Conservation (phyloP, 2,329 filamentous ascomycete genomes). For the Didymella exigua region DNA sequence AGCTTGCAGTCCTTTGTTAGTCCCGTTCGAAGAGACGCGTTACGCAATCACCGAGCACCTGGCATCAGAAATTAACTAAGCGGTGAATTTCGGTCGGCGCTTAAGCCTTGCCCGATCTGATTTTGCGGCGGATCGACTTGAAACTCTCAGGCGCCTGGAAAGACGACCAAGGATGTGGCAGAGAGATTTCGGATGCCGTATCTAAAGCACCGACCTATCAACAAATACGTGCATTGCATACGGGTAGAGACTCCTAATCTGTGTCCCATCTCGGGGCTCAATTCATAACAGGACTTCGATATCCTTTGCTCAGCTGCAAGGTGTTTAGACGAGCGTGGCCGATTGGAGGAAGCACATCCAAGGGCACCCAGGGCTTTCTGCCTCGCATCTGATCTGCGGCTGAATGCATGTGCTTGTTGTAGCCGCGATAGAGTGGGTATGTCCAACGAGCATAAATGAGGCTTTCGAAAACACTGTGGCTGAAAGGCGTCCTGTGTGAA, state of each 20-base stretch:
- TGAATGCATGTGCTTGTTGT: conserved; percentile 11
- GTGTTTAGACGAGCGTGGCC: not conserved
- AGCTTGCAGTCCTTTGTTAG: conserved; percentile 23
- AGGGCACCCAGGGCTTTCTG: not conserved
- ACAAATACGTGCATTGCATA: not conserved
- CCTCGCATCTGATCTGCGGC: conserved; percentile 13
- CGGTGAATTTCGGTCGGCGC: conserved; percentile 29
- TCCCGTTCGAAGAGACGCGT: conserved; percentile 30
- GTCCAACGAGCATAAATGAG: conserved; percentile 1
- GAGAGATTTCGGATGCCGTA: conserved; percentile 34
- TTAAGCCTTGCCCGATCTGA: conserved; percentile 39
- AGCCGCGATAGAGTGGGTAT: conserved; percentile 2
- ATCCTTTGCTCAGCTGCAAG: not conserved
- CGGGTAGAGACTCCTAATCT: not conserved
- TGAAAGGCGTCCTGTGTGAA: conserved; percentile 5
- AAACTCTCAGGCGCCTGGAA: conserved; percentile 41
- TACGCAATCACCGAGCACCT: conserved; percentile 50
- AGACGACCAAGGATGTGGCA: conserved; percentile 40
- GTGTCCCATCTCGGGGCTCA: not conserved
- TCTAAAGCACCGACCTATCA: conserved; percentile 35
- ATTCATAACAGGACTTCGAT: not conserved
- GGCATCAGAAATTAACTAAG: conserved; percentile 28
- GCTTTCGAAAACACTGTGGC: conserved; percentile 4
- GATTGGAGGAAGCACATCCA: conserved; percentile 10
- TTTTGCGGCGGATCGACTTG: conserved; percentile 38